Evolutionary conservation across 371 early-diverging fungal genomes (phyloP), one percentile per base, ranked within the genome.

Genomic region (Mortierella sp.): DNA sequence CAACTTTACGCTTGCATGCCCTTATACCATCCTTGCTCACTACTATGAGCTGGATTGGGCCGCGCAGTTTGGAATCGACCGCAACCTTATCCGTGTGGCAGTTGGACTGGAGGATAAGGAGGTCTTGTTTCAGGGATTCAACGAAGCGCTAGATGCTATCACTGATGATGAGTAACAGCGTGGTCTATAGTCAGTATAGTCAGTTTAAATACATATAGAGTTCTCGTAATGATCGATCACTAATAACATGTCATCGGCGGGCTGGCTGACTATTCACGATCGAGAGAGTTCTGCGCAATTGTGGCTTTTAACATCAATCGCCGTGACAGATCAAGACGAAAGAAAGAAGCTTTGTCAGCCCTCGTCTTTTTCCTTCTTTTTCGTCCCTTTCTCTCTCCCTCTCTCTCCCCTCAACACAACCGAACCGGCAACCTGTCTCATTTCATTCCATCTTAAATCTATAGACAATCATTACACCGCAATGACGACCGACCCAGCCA

Each of bases 1-100:
- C 52, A 97, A 96, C 86, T 98, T 97, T 77, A 98, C 99, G 6
- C 87, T 98, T 55, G 95, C 91, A 7, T 94, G 95, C 69, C 97
- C 98, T 7, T 98, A 98, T 78, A 95, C 98, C 2, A 92, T 98
- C 11, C 84, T 98, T 33, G 99, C 98, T 4, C 99, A 98, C 80
- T 97, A 92, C 84, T 88, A 85, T 38, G 95, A 98, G 83, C 86
- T 98, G 15, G 97, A 98, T 38, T 97, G 97, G 96, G 98, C 96
- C 7, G 88, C 87, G 16, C 71, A 89, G 65, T 97, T 75, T 82
- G 96, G 95, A 43, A 97, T 98, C n/a, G 79, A 85, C 15, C 84
- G 90, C 15, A 74, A 92, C 70, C 81, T 98, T 45, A 87, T 98
- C 63, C 91, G 99, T 47, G 91, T 97, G 21, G 95, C 96, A 67